Base-by-base conservation (phyloP, 345 rosid species). In the Microthlaspi erraticum region DNA sequence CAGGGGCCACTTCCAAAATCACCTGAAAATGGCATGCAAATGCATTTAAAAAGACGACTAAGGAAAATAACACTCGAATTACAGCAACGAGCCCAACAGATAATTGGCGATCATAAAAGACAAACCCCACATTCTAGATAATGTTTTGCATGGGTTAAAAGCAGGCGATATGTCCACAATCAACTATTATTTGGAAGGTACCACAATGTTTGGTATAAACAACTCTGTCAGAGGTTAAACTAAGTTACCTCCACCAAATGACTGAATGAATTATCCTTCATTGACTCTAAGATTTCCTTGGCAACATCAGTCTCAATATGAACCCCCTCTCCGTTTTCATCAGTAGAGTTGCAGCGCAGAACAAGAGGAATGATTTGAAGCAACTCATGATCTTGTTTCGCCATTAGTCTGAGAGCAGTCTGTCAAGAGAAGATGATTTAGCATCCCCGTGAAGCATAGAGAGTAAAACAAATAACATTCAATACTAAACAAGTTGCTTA, bases 211-310 rank as follows among this genome's bases (percentile, higher is more conserved):
- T 50, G 46, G 38, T 43, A 8, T 33, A 36, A 60, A 2, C 44
- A 66, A 43, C 42, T 73, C 37, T 11, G 14, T 20, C 16, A 59
- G 46, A 60, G 52, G 42, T 71, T 38, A 31, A 74, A 67, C 67
- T 29, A 75, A 79, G 63, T 76, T 76, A 84, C 99, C 95, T 94
- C 99, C 87, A 94, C 75, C 71, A 94, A 78, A 82, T 81, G 98
- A 79, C 98, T 91, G 74, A 73, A 91, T 12, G 99, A 89, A 78
- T 87, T 83, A 82, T 91, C 96, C 77, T 83, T 83, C 89, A 85
- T 70, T 56, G 80, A 75, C 68, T 83, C 80, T 69, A 85, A 42
- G 43, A 88, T 48, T 52, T 76, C 79, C 64, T 64, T 58, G 41
- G 80, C 82, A 34, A 54, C 69, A 49, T 64, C 60, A 50, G 32